Conservation (phyloP, 2,329 filamentous ascomycete species). For the Chrysoporthe cubensis region DNA sequence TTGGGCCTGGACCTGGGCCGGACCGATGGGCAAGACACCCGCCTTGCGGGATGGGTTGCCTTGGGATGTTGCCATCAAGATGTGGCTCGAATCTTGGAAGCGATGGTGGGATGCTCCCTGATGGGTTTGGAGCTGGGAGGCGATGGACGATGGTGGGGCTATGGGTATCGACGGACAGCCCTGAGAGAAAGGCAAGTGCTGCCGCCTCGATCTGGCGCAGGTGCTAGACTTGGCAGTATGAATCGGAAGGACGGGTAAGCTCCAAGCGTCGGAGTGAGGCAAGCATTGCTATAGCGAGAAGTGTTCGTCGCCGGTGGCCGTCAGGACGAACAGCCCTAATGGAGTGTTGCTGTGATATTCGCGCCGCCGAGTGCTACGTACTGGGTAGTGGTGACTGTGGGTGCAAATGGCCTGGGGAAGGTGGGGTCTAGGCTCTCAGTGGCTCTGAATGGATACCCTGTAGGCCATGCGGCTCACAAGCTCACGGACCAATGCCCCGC, state of each 20-base stretch:
- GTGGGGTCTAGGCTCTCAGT: constrained; percentile 2
- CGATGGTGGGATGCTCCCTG: not conserved
- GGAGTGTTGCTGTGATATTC: constrained; percentile 2
- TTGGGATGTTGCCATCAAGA: constrained; percentile 35
- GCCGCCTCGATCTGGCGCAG: not conserved
- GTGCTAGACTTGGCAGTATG: not conserved
- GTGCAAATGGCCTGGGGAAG: constrained; percentile 7
- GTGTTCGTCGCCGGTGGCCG: not conserved
- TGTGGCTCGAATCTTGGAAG: not conserved
- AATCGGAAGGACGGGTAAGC: not conserved
- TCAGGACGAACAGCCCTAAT: not conserved
- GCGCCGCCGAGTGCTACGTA: not conserved
- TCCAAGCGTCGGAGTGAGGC: not conserved
- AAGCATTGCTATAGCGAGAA: constrained; percentile 8
- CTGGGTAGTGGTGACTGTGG: not conserved
- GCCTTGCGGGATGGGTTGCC: constrained; percentile 42
- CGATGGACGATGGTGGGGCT: not conserved
- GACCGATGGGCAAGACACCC: constrained; percentile 56
- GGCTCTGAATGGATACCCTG: constrained; percentile 12
- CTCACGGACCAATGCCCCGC: constrained; percentile 17
- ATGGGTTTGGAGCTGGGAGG: not conserved
- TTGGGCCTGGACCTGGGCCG: constrained; percentile 42
- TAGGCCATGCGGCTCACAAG: constrained; percentile 17
- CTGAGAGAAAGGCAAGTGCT: not conserved
- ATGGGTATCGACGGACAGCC: not conserved